phyloP scores from a whole-genome alignment of 2,329 filamentous ascomycete genomes.

The Sordariomycetes sp. region DNA sequence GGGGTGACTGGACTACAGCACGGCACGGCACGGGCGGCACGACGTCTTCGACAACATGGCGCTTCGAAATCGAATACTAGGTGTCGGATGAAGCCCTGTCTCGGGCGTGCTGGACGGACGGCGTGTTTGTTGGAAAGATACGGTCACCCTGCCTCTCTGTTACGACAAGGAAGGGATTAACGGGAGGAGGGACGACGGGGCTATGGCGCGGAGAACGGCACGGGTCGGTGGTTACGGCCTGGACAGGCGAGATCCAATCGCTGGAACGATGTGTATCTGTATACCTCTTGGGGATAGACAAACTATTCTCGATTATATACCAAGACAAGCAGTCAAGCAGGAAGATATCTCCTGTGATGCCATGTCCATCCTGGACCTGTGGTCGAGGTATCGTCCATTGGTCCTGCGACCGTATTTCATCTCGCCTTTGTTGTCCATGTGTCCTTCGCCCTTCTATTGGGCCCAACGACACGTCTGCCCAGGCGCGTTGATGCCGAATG shows the following conservation, averaged over 20 bases:
- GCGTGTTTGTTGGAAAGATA: not conserved
- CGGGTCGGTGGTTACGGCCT: constrained; percentile 1
- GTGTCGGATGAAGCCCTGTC: not conserved
- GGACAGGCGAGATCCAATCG: not conserved
- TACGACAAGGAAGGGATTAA: not conserved
- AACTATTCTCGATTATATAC: constrained; percentile 23
- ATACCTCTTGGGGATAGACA: constrained; percentile 30
- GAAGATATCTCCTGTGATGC: not conserved
- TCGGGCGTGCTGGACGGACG: not conserved
- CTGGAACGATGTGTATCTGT: constrained; percentile 17
- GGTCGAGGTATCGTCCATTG: not conserved
- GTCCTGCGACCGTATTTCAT: not conserved
- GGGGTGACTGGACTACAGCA: not conserved
- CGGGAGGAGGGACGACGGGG: not conserved
- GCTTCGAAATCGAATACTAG: not conserved
- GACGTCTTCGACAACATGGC: not conserved
- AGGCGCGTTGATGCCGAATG: not conserved
- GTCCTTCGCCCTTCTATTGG: not conserved
- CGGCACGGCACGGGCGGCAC: not conserved
- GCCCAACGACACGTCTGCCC: not conserved
- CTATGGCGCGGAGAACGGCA: not conserved
- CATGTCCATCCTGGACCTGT: not conserved
- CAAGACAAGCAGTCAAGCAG: constrained; percentile 17
- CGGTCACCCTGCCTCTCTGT: not conserved
- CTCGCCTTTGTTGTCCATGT: not conserved